Evolutionary conservation across 2,329 filamentous ascomycete genomes (phyloP).

Genomic region (Apiospora rasikravindrae): DNA sequence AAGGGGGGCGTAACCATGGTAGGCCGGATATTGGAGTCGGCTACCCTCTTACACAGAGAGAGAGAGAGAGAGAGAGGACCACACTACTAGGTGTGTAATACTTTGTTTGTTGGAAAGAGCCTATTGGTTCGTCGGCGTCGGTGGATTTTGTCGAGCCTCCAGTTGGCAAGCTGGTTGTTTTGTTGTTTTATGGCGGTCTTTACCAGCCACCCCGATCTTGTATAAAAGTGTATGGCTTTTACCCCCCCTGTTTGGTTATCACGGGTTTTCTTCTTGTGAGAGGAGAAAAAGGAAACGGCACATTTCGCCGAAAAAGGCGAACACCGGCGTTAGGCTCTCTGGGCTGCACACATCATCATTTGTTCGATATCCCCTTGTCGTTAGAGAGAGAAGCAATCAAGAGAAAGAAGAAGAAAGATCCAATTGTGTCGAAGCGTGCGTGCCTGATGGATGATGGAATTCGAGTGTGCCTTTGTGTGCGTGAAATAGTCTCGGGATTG

Average conservation of each 20-base stretch:
- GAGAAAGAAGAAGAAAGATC: constrained; percentile 12
- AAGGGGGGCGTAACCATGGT: constrained; percentile 4
- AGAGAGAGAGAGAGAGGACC: neutral
- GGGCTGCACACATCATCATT: constrained; percentile 21
- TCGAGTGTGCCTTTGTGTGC: neutral
- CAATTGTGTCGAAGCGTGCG: neutral
- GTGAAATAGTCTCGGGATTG: neutral
- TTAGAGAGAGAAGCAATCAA: constrained; percentile 19
- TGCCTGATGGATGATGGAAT: constrained; percentile 2
- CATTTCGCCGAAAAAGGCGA: neutral
- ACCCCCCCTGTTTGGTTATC: neutral
- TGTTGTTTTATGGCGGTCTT: neutral
- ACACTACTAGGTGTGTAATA: neutral
- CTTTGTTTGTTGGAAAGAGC: constrained; percentile 14
- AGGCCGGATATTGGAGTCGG: neutral
- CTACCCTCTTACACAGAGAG: neutral
- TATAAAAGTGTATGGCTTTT: constrained; percentile 11
- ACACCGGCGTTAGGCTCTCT: constrained; percentile 12
- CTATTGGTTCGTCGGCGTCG: neutral
- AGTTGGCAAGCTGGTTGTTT: constrained; percentile 1
- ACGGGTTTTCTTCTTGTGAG: neutral
- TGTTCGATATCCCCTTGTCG: constrained; percentile 29
- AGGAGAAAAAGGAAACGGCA: neutral
- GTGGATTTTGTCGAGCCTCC: constrained; percentile 9
- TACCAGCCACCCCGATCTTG: constrained; percentile 17